phyloP scores from a whole-genome alignment of 2,329 filamentous ascomycete genomes.

The Diaporthe sp. region DNA sequence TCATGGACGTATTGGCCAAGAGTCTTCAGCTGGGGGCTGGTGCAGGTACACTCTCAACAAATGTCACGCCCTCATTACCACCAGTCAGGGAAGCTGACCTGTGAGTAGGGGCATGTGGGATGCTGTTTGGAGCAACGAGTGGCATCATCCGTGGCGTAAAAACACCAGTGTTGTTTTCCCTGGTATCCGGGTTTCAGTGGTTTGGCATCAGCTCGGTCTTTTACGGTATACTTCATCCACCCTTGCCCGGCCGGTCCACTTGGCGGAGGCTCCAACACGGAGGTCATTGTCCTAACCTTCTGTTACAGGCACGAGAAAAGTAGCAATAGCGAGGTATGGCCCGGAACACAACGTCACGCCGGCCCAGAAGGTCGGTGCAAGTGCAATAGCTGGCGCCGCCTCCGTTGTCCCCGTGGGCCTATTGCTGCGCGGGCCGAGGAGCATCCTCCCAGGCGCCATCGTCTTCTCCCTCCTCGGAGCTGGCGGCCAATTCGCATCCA shows the following conservation, averaged over 20 bases:
- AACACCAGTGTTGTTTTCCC: slow-evolving; percentile 77
- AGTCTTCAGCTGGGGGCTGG: slow-evolving; percentile 71
- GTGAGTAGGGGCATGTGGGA: slow-evolving; percentile 67
- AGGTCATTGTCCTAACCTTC: background rate
- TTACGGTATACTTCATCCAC: slow-evolving; percentile 74
- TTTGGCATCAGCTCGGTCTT: slow-evolving; percentile 82
- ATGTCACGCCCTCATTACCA: background rate
- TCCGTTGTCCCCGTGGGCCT: slow-evolving; percentile 74
- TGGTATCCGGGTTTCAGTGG: slow-evolving; percentile 83
- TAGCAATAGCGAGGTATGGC: slow-evolving; percentile 62
- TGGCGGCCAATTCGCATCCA: slow-evolving; percentile 47
- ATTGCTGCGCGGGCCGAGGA: slow-evolving; percentile 64
- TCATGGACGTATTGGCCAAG: slow-evolving; percentile 60
- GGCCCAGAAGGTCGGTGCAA: slow-evolving; percentile 74
- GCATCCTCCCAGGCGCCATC: slow-evolving; percentile 64
- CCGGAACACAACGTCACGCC: slow-evolving; percentile 65
- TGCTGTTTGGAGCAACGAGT: slow-evolving; percentile 74
- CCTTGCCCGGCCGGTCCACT: background rate
- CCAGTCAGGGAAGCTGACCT: background rate
- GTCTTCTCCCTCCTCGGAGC: slow-evolving; percentile 58
- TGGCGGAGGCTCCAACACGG: background rate
- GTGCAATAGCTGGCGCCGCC: slow-evolving; percentile 74
- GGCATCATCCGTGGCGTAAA: slow-evolving; percentile 76
- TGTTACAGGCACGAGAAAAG: slow-evolving; percentile 33
- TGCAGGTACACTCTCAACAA: slow-evolving; percentile 59